These are phyloP conservation scores for Hypoxylon sp. DNA, from an alignment of 2,329 filamentous ascomycete species.

Conservation along the genomic window DNA sequence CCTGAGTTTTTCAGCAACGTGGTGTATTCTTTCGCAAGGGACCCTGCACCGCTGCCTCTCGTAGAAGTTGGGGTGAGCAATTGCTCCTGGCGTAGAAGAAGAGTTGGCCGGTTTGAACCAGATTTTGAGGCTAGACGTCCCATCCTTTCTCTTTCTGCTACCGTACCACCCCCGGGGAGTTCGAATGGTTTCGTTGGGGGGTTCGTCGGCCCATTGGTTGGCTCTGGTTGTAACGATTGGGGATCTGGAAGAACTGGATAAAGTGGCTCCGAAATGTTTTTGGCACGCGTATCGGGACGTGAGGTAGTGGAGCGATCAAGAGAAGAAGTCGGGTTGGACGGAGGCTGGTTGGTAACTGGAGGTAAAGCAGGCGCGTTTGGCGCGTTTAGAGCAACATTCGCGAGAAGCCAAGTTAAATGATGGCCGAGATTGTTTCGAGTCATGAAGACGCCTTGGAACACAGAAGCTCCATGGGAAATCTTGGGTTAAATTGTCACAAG, in stretches of 20 bases:
- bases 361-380: conserved; percentile 57
- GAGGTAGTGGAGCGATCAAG: conserved; percentile 35
- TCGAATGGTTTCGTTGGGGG: conserved; percentile 41
- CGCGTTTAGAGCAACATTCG: conserved; percentile 60
- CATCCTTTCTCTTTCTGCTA: conserved; percentile 55
- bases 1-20: conserved; percentile 51
- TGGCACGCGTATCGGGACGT: conserved; percentile 40
- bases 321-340: conserved; percentile 46
- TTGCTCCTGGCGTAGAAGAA: conserved; percentile 59
- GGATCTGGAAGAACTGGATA: conserved; percentile 45
- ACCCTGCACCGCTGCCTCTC: conserved; percentile 46
- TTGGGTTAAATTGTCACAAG: conserved; percentile 28
- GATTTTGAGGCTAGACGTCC: conserved; percentile 59
- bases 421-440: conserved; percentile 72
- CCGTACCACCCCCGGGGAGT: conserved; percentile 34
- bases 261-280: conserved; percentile 29
- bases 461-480: conserved; percentile 51
- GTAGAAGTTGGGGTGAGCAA: conserved; percentile 59
- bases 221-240: conserved; percentile 30
- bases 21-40: conserved; percentile 55
- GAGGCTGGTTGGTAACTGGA: conserved; percentile 48
- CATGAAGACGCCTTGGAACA: conserved; percentile 65
- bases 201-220: conserved; percentile 45
- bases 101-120: conserved; percentile 61
- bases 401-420: conserved; percentile 70